Conservation (phyloP, 2,329 filamentous ascomycete species). For the Nigrospora oryzae region DNA sequence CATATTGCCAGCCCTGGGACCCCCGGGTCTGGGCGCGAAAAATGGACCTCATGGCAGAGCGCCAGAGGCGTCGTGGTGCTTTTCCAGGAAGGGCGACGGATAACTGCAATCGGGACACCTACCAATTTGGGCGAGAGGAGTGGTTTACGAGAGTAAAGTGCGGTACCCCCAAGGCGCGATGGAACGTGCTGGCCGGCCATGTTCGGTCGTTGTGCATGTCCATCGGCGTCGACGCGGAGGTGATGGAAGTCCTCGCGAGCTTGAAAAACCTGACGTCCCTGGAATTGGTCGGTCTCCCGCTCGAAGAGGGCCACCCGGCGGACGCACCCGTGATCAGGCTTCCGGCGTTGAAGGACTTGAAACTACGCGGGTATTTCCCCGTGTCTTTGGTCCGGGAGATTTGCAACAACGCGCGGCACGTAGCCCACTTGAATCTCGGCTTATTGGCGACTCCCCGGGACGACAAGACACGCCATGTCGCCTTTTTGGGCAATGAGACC, state of each 20-base stretch:
- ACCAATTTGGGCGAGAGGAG: conserved; percentile 1
- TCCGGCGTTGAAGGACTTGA: conserved; percentile 1
- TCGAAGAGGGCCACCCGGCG: not conserved
- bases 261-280: conserved; percentile 1
- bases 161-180: not conserved
- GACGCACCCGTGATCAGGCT: not conserved
- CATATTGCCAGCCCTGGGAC: not conserved
- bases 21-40: no score
- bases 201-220: conserved; percentile 4
- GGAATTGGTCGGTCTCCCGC: not conserved
- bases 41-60: not conserved
- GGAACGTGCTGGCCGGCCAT: not conserved
- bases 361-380: conserved; percentile 4
- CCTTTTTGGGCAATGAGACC: no score
- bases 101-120: not conserved
- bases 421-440: conserved; percentile 1
- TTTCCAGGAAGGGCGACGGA: not conserved
- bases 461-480: not conserved
- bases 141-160: not conserved
- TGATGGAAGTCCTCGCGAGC: not conserved
- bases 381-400: not conserved
- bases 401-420: not conserved
- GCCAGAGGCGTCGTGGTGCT: not conserved
- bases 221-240: not conserved
- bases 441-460: not conserved